A percentile compares a stretch with the other conserved stretches of the same genome.
Evolutionary conservation across 2,329 filamentous ascomycete genomes (phyloP).

Genomic region (Scopulariopsis brevicaulis): DNA sequence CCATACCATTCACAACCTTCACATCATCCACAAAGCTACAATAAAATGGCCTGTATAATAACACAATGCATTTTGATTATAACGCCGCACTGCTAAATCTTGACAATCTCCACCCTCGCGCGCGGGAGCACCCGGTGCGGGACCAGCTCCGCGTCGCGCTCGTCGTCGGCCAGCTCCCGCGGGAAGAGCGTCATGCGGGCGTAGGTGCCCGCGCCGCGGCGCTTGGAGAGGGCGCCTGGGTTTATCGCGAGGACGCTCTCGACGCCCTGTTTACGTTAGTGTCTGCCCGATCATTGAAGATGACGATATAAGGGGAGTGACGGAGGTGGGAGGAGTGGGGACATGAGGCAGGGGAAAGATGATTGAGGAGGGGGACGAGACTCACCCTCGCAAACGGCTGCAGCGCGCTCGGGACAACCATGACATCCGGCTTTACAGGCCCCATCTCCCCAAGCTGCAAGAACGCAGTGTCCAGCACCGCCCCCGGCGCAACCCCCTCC

Average conservation of each 20-base stretch:
- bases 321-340: too few species aligned
- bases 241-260: constrained; percentile 87
- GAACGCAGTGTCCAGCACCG: constrained; percentile 73
- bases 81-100: constrained; percentile 41
- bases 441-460: constrained; percentile 86
- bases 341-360: not conserved
- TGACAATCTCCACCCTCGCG: constrained; percentile 76
- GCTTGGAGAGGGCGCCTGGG: constrained; percentile 77
- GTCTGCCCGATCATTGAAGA: not conserved
- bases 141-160: constrained; percentile 40
- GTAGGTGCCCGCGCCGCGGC: constrained; percentile 74
- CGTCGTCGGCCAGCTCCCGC: constrained; percentile 47
- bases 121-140: constrained; percentile 71
- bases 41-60: not conserved
- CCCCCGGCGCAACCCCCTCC: constrained; percentile 54
- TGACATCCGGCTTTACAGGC: constrained; percentile 71
- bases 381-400: constrained; percentile 80
- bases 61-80: not conserved
- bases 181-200: constrained; percentile 68
- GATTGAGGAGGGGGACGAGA: not conserved
- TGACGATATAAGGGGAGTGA: not conserved
- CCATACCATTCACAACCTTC: not conserved
- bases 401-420: constrained; percentile 72
- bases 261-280: constrained; percentile 52
- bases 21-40: not conserved